phyloP scores from a whole-genome alignment of 2,329 filamentous ascomycete genomes.

The Talaromyces albobiverticillius region DNA sequence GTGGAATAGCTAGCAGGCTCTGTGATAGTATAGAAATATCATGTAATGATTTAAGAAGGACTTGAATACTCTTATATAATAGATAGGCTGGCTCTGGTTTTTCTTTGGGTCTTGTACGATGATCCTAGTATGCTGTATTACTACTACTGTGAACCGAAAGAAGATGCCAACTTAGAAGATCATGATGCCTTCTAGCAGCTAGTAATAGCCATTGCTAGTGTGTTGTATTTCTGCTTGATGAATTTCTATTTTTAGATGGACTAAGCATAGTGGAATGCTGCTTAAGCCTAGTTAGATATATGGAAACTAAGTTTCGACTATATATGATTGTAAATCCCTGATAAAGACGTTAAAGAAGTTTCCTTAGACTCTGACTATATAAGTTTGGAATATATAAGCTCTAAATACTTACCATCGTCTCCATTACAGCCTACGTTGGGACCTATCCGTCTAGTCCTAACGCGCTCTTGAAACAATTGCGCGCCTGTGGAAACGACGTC shows the following conservation, averaged over 20 bases:
- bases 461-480: constrained; percentile 19
- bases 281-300: constrained; percentile 15
- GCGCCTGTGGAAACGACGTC: neutral
- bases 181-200: constrained; percentile 10
- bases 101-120: constrained; percentile 21
- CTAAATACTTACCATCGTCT: constrained; percentile 21
- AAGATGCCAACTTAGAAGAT: constrained; percentile 17
- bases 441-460: constrained; percentile 17
- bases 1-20: constrained; percentile 18
- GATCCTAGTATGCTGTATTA: constrained; percentile 26
- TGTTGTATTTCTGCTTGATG: constrained; percentile 17
- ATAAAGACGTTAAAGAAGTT: constrained; percentile 19
- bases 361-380: constrained; percentile 20
- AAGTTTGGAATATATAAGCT: constrained; percentile 18
- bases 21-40: constrained; percentile 25
- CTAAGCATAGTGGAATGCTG: constrained; percentile 23
- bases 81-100: constrained; percentile 20
- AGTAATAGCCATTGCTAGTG: constrained; percentile 21
- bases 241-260: constrained; percentile 16
- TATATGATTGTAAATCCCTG: constrained; percentile 19
- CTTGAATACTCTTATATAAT: constrained; percentile 27
- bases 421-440: constrained; percentile 13
- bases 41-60: constrained; percentile 29
- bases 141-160: constrained; percentile 25
- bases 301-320: constrained; percentile 23